These are phyloP conservation scores for Climacium dendroides DNA, from an alignment of 225 moss, liverwort and hornwort genomes.

Conservation along the genomic window DNA sequence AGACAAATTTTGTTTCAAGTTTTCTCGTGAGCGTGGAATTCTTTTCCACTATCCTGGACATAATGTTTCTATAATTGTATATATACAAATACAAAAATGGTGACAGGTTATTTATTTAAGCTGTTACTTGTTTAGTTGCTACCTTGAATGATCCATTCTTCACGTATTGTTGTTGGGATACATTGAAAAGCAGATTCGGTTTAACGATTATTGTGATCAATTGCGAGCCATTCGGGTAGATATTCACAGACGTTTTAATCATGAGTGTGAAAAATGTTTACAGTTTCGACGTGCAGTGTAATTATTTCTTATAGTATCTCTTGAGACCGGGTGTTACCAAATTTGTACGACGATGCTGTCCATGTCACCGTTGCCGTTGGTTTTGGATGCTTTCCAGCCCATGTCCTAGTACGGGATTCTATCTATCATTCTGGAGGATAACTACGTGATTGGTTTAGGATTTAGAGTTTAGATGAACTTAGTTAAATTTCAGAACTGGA, in stretches of 20 bases:
- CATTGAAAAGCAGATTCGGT: background rate
- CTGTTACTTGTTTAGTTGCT: background rate
- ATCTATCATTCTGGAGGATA: background rate
- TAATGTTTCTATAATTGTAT: conserved; percentile 16
- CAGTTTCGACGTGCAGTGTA: background rate
- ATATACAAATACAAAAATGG: background rate
- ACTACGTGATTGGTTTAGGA: background rate
- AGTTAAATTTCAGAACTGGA: background rate
- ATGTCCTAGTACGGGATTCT: background rate
- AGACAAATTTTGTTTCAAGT: conserved; percentile 28
- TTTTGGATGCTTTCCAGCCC: background rate
- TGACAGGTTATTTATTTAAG: background rate
- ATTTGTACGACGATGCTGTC: background rate
- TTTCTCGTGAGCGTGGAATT: background rate
- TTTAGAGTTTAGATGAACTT: background rate
- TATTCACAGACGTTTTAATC: background rate
- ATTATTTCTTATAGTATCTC: background rate
- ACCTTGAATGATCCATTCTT: background rate
- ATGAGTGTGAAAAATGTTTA: background rate
- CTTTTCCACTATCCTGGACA: conserved; percentile 2
- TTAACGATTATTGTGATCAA: background rate
- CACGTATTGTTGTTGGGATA: background rate
- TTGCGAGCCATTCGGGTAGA: background rate
- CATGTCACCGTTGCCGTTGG: background rate
- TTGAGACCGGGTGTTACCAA: background rate